Evolutionary conservation across 1,139 yeast species (phyloP).

Genomic region (Suhomyces atakaporum): DNA sequence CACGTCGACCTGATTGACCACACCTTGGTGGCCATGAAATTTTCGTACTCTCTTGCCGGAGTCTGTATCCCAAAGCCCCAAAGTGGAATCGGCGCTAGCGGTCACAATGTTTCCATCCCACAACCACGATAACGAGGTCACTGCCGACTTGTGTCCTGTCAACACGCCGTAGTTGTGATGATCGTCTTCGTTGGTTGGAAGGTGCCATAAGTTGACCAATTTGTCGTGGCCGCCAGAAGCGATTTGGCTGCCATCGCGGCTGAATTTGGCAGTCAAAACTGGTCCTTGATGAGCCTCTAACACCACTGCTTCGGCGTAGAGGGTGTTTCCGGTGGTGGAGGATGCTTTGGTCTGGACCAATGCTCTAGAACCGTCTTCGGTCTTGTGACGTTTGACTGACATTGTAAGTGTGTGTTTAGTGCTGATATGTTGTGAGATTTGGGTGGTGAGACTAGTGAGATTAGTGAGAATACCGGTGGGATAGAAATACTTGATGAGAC

Average conservation of each 20-base stretch:
- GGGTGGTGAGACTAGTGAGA: no score
- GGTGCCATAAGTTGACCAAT: conserved; percentile 47
- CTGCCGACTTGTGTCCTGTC: conserved; percentile 52
- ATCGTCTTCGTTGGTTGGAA: conserved; percentile 31
- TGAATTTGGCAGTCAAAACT: conserved; percentile 48
- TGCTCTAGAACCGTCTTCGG: conserved; percentile 10
- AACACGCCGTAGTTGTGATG: conserved; percentile 40
- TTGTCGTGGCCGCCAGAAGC: conserved; percentile 59
- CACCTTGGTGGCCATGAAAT: conserved; percentile 52
- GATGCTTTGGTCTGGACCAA: conserved; percentile 3
- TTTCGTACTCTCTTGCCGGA: conserved; percentile 59
- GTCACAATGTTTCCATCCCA: conserved; percentile 40
- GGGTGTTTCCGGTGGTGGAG: conserved; percentile 6
- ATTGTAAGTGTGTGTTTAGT: no score
- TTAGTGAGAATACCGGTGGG: no score
- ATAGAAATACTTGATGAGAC: no score
- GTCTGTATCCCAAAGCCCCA: conserved; percentile 60
- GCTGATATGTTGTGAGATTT: no score
- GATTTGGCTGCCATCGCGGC: conserved; percentile 39
- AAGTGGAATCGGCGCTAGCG: conserved; percentile 53
- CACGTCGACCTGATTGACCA: conserved; percentile 55
- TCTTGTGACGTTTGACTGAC: conserved; percentile 27
- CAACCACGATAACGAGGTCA: conserved; percentile 53
- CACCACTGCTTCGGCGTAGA: conserved; percentile 23
- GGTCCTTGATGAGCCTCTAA: conserved; percentile 54